A percentile compares a stretch with the other conserved stretches of the same genome.
These are phyloP conservation scores for Chlorophyllum brunneum DNA, from an alignment of 768 basidiomycete species.

Conservation along the genomic window DNA sequence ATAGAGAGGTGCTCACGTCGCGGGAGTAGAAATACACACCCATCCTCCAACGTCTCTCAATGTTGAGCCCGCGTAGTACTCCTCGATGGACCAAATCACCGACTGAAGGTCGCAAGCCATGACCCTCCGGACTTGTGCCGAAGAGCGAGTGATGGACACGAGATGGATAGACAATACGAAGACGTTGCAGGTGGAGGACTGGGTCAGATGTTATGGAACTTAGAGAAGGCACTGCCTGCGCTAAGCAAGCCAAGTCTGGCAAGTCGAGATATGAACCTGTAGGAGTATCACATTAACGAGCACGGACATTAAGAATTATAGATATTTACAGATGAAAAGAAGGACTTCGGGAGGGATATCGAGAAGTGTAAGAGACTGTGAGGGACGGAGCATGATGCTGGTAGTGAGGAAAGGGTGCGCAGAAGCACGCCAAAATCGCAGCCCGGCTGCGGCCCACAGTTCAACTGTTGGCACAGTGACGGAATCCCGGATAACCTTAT, in stretches of 20 bases:
- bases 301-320: background rate
- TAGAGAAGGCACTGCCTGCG: slow-evolving; percentile 43
- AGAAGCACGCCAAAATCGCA: slow-evolving; percentile 8
- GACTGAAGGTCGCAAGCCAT: slow-evolving; percentile 58
- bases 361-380: slow-evolving; percentile 18
- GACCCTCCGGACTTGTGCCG: slow-evolving; percentile 50
- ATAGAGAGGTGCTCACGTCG: slow-evolving; percentile 44
- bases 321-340: slow-evolving; percentile 49
- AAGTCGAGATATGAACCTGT: slow-evolving; percentile 70
- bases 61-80: slow-evolving; percentile 63
- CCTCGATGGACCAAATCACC: slow-evolving; percentile 65
- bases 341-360: slow-evolving; percentile 53
- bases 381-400: slow-evolving; percentile 13
- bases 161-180: slow-evolving; percentile 62
- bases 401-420: slow-evolving; percentile 7
- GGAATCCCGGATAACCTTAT: background rate
- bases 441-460: slow-evolving; percentile 8
- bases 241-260: slow-evolving; percentile 59
- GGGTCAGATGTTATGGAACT: slow-evolving; percentile 55
- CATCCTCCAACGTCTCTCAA: slow-evolving; percentile 63
- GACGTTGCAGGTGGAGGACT: slow-evolving; percentile 56
- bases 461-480: slow-evolving; percentile 11
- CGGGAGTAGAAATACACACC: slow-evolving; percentile 64
- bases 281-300: slow-evolving; percentile 1
- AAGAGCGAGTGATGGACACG: slow-evolving; percentile 65